Base-by-base conservation (phyloP, 306 rosid genomes). In the Quercus parvula region DNA sequence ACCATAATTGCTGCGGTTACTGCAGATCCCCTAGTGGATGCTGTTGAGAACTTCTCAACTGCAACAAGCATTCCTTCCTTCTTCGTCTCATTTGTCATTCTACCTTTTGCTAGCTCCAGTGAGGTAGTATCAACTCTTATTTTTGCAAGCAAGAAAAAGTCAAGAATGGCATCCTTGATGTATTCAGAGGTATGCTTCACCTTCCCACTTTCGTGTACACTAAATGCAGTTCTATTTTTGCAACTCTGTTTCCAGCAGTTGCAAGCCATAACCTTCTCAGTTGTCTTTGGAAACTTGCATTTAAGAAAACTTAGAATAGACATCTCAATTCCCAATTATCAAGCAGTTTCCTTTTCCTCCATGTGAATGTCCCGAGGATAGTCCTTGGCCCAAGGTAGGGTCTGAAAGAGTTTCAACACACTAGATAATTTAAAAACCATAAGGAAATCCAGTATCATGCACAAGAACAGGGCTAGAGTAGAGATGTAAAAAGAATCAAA, bases 1-100 rank as follows among this genome's bases (percentile, higher is more conserved):
- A 49, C 98, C 41, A 77, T 84, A 76, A 87, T 95, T 71, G 99
- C 99, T 1, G 99, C 94, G 73, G 91, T 78, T n/a, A 83, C 79
- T 70, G 99, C 99, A 18, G 98, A 95, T 83, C 99, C 99, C 38
- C 83, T 95, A 74, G 98, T 95, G 49, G 99, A 93, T 56, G 94
- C 77, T 3, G 99, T 95, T 13, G 92, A 95, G 76, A 88, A 89
- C 83, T 95, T 95, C 68, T 93, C 99, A n/a, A 83, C 73, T n/a
- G 98, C 99, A 74, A 91, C 98, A 11, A 85, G 79, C 64, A 95
- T 95, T 86, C 98, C 98, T 12, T 92, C 95, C 13, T 95, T 95
- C 92, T 95, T 95, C 87, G 88, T 95, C 85, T 95, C 99, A 62
- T 95, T 95, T 81, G 87, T 95, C 56, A 84, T 76, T 14, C 89